A percentile compares a stretch with the other conserved stretches of the same genome.
Conservation (phyloP, 257 asterid species). For the Fraxinus americana region DNA sequence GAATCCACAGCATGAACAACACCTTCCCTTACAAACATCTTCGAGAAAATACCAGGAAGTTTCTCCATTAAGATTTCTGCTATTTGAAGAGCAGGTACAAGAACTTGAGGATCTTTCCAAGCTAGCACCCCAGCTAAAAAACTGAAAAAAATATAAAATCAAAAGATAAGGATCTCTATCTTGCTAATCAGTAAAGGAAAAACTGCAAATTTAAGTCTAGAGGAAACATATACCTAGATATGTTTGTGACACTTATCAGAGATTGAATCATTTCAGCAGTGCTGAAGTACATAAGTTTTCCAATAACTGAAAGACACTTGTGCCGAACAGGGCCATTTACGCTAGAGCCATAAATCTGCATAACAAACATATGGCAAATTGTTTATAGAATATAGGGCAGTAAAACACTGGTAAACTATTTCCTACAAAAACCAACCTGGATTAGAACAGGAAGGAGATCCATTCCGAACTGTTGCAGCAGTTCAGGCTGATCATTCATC, state of each 20-base stretch:
- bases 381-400: constrained; percentile 3
- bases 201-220: constrained; percentile 11
- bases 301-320: constrained; percentile 93
- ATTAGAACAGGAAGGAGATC: constrained; percentile 91
- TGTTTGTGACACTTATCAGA: constrained; percentile 67
- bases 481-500: constrained; percentile 90
- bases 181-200: constrained; percentile 14
- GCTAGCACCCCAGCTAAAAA: constrained; percentile 98
- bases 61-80: constrained; percentile 97
- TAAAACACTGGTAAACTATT: constrained; percentile 8
- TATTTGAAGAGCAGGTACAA: constrained; percentile 94
- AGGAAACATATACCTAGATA: constrained; percentile 66
- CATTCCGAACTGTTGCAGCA: constrained; percentile 88
- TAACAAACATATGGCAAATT: constrained; percentile 14
- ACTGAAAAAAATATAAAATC: constrained; percentile 39
- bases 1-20: constrained; percentile 94
- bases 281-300: constrained; percentile 97
- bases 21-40: constrained; percentile 96
- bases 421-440: constrained; percentile 59
- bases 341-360: constrained; percentile 97
- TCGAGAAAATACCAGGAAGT: constrained; percentile 84
- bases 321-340: constrained; percentile 97
- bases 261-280: constrained; percentile 79
- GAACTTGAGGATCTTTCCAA: constrained; percentile 98
- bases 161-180: constrained; percentile 23